A percentile compares a stretch with the other conserved stretches of the same genome.
phyloP scores from a whole-genome alignment of 768 basidiomycete genomes.

The Leccinellum luteum region DNA sequence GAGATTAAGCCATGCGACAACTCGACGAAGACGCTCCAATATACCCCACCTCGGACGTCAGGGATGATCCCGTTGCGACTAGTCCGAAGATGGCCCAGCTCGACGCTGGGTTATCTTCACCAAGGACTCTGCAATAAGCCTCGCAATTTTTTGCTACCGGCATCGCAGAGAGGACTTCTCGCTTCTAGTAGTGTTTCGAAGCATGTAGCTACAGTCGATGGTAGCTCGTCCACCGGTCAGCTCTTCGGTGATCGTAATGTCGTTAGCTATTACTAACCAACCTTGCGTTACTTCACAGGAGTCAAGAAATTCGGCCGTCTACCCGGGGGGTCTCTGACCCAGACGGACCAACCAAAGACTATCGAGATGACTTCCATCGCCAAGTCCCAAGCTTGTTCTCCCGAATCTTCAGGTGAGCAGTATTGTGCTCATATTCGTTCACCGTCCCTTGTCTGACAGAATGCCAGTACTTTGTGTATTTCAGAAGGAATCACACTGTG shows the following conservation, averaged over 20 bases:
- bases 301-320: slow-evolving; percentile 7
- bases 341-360: slow-evolving; percentile 6
- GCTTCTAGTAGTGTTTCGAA: not conserved
- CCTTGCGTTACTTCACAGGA: not conserved
- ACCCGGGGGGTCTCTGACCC: slow-evolving; percentile 17
- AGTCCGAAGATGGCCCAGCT: slow-evolving; percentile 5
- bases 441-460: slow-evolving; percentile 6
- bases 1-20: slow-evolving; percentile 12
- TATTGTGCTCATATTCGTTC: not conserved
- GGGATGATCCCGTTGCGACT: not conserved
- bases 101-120: slow-evolving; percentile 2
- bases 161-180: not conserved
- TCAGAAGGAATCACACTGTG: slow-evolving; percentile 2
- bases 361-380: not conserved
- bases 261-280: not conserved
- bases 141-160: slow-evolving; percentile 4
- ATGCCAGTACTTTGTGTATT: not conserved
- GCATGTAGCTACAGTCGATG: not conserved
- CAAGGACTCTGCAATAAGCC: not conserved
- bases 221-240: slow-evolving; percentile 3
- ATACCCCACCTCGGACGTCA: not conserved
- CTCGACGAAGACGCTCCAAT: slow-evolving; percentile 1
- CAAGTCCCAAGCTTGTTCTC: not conserved
- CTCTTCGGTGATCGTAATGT: not conserved
- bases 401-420: slow-evolving; percentile 6